Conservation (phyloP, 192 early-diverging fungal genomes). For the Rhizoclosmatium globosum region DNA sequence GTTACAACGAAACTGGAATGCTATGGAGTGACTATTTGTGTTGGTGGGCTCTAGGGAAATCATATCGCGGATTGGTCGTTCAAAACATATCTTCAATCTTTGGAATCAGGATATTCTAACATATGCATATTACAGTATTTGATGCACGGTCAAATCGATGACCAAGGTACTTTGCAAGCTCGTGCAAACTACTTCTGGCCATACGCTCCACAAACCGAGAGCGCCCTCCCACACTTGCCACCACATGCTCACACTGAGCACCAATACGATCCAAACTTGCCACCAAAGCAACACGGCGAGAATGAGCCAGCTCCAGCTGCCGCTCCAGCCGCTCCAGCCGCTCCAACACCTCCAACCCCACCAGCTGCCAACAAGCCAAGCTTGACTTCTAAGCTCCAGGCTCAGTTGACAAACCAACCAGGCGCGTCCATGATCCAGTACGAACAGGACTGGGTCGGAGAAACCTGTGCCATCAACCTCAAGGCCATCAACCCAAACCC, state of each 20-base stretch:
- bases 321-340: slow-evolving; percentile 37
- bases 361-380: slow-evolving; percentile 35
- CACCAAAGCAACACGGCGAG: slow-evolving; percentile 29
- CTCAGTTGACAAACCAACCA: slow-evolving; percentile 69
- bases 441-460: slow-evolving; percentile 92
- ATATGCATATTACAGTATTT: slow-evolving; percentile 64
- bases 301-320: not conserved
- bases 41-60: not conserved
- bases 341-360: slow-evolving; percentile 38
- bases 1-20: not conserved
- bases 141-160: slow-evolving; percentile 95
- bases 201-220: slow-evolving; percentile 18
- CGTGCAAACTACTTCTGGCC: slow-evolving; percentile 86
- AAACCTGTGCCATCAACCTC: slow-evolving; percentile 86
- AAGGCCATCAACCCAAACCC: slow-evolving; percentile 97
- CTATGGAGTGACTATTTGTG: not conserved
- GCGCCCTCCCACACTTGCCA: slow-evolving; percentile 38
- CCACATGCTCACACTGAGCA: slow-evolving; percentile 42
- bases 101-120: too few species aligned
- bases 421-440: slow-evolving; percentile 91
- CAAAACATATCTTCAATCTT: not conserved
- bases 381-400: slow-evolving; percentile 60
- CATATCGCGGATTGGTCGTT: not conserved
- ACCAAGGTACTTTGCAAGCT: slow-evolving; percentile 86
- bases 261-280: slow-evolving; percentile 43